phyloP scores from a whole-genome alignment of 306 rosid genomes.

The Vigna mungo region DNA sequence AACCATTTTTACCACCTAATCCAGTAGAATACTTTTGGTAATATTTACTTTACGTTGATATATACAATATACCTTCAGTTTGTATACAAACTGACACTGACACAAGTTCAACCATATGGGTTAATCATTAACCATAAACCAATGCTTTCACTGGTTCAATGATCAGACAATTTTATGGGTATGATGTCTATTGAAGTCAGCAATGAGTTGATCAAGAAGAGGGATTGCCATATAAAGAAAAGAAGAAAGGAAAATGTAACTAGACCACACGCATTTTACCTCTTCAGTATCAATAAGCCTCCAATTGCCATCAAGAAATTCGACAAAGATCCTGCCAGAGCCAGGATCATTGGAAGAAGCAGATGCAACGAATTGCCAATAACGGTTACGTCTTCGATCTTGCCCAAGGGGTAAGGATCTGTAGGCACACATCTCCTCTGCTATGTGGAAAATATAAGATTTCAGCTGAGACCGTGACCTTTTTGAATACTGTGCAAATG shows the following conservation, averaged over 20 bases:
- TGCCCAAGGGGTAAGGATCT: slow-evolving; percentile 98
- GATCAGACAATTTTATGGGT: not conserved
- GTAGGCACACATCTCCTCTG: slow-evolving; percentile 91
- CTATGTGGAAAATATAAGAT: slow-evolving; percentile 83
- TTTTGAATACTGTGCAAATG: slow-evolving; percentile 77
- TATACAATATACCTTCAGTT: not conserved
- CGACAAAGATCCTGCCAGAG: slow-evolving; percentile 92
- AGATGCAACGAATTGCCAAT: slow-evolving; percentile 96
- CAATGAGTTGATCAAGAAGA: slow-evolving; percentile 9
- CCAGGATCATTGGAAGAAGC: slow-evolving; percentile 96
- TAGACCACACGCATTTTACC: slow-evolving; percentile 54
- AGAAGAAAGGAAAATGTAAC: not conserved
- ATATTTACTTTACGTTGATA: not conserved
- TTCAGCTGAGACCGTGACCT: slow-evolving; percentile 91
- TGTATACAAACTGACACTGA: not conserved
- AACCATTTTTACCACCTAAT: too few relatives aligned
- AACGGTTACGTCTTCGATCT: slow-evolving; percentile 93
- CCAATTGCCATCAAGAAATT: slow-evolving; percentile 86
- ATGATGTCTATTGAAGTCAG: not conserved
- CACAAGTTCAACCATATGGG: not conserved
- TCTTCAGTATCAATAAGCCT: slow-evolving; percentile 94
- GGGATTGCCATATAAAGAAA: not conserved
- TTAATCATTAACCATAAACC: not conserved
- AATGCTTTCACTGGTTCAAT: not conserved
- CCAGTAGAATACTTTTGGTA: not conserved